Evolutionary conservation across 2,329 filamentous ascomycete genomes (phyloP).

Genomic region (Phyllosticta citribraziliensis): DNA sequence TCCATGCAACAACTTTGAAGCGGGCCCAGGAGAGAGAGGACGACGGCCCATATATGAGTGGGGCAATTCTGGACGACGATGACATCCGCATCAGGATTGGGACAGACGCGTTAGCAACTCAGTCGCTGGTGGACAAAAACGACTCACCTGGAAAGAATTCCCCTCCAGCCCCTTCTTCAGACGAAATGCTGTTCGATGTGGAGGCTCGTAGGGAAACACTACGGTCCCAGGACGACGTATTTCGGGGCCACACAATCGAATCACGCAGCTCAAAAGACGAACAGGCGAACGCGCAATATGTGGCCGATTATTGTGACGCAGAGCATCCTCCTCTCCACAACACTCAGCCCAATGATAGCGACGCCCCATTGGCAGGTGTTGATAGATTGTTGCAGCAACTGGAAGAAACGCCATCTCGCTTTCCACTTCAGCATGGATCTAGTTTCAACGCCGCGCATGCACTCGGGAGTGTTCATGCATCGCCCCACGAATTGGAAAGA

Average conservation of each 20-base stretch:
- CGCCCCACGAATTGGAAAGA: slow-evolving; percentile 1
- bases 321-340: background rate
- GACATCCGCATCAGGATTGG: slow-evolving; percentile 28
- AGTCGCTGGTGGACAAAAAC: slow-evolving; percentile 10
- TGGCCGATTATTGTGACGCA: background rate
- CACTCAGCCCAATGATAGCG: background rate
- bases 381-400: slow-evolving; percentile 5
- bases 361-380: background rate
- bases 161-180: slow-evolving; percentile 16
- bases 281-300: background rate
- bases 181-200: slow-evolving; percentile 27
- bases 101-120: slow-evolving; percentile 23
- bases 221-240: background rate
- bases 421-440: background rate
- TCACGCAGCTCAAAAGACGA: background rate
- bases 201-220: background rate
- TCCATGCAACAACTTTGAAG: background rate
- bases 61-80: slow-evolving; percentile 14
- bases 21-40: background rate
- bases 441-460: background rate
- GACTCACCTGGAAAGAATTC: background rate
- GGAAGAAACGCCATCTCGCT: background rate
- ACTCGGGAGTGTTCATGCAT: background rate
- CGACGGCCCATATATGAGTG: slow-evolving; percentile 12
- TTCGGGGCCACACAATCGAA: background rate